These are phyloP conservation scores for Mycena polygramma DNA, from an alignment of 768 basidiomycete genomes.

Conservation along the genomic window DNA sequence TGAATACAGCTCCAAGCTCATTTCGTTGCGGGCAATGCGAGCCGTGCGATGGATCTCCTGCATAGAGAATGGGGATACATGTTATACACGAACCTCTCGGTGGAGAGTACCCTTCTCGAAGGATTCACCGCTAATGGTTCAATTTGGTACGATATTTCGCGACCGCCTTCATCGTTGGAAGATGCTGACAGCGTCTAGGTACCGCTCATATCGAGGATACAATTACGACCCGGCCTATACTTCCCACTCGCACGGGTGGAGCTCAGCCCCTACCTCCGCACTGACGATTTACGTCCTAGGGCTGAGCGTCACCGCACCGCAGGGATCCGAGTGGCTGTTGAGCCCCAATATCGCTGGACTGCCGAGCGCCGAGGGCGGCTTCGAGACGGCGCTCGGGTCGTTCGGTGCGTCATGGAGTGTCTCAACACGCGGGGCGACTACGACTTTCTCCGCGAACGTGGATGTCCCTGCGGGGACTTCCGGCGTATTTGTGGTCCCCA, in stretches of 20 bases:
- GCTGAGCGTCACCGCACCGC: constrained; percentile 60
- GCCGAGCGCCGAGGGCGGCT: constrained; percentile 61
- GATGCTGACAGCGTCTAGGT: constrained; percentile 46
- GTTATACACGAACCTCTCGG: constrained; percentile 64
- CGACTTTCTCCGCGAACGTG: constrained; percentile 41
- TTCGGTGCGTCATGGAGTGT: constrained; percentile 62
- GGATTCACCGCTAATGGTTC: constrained; percentile 72
- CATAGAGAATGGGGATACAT: constrained; percentile 73
- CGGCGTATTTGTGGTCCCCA: constrained; percentile 48
- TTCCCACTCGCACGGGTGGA: constrained; percentile 73
- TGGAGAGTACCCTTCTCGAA: constrained; percentile 70
- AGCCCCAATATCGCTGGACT: constrained; percentile 60
- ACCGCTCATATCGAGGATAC: constrained; percentile 67
- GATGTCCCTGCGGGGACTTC: constrained; percentile 47
- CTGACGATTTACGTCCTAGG: constrained; percentile 70
- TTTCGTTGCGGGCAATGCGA: constrained; percentile 66
- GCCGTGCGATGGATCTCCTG: constrained; percentile 65
- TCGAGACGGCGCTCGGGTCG: constrained; percentile 65
- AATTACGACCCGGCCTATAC: constrained; percentile 71
- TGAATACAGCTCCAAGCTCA: constrained; percentile 65
- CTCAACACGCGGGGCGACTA: constrained; percentile 16
- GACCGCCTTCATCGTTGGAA: background rate
- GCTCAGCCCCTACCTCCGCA: constrained; percentile 68
- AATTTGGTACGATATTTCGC: constrained; percentile 50
- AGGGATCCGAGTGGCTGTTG: constrained; percentile 63